These are phyloP conservation scores for Cyberlindnera veronae DNA, from an alignment of 805 yeast genomes.

Conservation along the genomic window DNA sequence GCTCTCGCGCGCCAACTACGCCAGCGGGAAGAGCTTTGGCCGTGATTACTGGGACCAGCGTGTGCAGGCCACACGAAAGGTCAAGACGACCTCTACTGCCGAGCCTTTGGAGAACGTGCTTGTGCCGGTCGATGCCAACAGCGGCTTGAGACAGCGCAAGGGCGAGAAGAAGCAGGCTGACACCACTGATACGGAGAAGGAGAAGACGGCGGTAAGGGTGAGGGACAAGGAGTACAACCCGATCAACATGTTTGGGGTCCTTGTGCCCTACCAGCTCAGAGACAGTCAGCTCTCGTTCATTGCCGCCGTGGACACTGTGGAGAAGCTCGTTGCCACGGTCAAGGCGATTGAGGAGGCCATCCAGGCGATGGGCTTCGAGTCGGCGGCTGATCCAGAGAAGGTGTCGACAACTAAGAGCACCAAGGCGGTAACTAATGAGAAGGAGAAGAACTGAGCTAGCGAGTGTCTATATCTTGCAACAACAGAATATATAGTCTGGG, in stretches of 20 bases:
- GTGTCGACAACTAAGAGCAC: no score
- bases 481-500: not conserved
- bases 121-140: not conserved
- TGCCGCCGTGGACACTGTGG: constrained; percentile 26
- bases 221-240: constrained; percentile 30
- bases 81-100: no score
- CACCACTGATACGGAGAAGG: constrained; percentile 2
- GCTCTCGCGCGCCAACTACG: constrained; percentile 45
- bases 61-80: constrained; percentile 27
- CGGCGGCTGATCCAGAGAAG: not conserved
- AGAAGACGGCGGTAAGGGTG: constrained; percentile 1
- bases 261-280: constrained; percentile 41
- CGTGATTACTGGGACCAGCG: constrained; percentile 38
- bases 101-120: no score
- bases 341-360: constrained; percentile 2
- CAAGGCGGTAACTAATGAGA: no score
- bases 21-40: constrained; percentile 34
- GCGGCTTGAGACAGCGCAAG: not conserved
- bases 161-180: not conserved
- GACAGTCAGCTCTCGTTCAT: constrained; percentile 37
- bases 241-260: constrained; percentile 44
- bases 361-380: not conserved
- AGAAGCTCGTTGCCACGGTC: constrained; percentile 4
- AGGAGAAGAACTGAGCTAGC: constrained; percentile 1
- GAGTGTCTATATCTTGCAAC: constrained; percentile 1